These are phyloP conservation scores for Diplocarpon rosae DNA, from an alignment of 2,329 filamentous ascomycete species.

Conservation along the genomic window DNA sequence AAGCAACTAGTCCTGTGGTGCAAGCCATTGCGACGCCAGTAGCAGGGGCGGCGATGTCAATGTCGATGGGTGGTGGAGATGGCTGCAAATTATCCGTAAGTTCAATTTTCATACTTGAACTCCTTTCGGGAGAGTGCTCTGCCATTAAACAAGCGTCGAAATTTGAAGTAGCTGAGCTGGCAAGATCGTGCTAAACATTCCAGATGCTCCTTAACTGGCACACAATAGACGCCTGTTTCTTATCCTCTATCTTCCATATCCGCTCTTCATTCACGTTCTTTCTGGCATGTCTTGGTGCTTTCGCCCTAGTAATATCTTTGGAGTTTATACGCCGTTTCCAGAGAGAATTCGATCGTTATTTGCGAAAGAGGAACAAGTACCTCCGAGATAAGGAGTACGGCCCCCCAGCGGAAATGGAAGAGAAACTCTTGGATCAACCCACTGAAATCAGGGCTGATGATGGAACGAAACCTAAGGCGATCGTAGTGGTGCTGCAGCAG, in stretches of 20 bases:
- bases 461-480: background rate
- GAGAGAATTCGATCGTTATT: constrained; percentile 13
- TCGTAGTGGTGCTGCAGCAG: constrained; percentile 12
- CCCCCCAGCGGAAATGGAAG: constrained; percentile 8
- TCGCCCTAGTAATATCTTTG: constrained; percentile 17
- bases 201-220: constrained; percentile 23
- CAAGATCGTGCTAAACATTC: background rate
- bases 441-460: background rate
- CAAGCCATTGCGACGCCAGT: background rate
- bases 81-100: constrained; percentile 19
- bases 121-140: background rate
- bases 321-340: constrained; percentile 17
- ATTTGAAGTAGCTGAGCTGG: background rate
- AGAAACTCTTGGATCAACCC: constrained; percentile 12
- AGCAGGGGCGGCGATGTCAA: constrained; percentile 6
- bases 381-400: constrained; percentile 2
- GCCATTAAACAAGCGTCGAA: background rate
- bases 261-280: constrained; percentile 15
- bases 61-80: constrained; percentile 11
- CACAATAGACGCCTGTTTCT: constrained; percentile 19
- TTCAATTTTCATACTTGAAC: background rate
- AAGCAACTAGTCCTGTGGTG: background rate
- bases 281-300: constrained; percentile 15
- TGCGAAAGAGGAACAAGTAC: constrained; percentile 5
- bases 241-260: constrained; percentile 15